Percentiles rank a stretch among this genome's conserved stretches.
phyloP scores from a whole-genome alignment of 1,139 yeast genomes.

The Candida glucosophila region DNA sequence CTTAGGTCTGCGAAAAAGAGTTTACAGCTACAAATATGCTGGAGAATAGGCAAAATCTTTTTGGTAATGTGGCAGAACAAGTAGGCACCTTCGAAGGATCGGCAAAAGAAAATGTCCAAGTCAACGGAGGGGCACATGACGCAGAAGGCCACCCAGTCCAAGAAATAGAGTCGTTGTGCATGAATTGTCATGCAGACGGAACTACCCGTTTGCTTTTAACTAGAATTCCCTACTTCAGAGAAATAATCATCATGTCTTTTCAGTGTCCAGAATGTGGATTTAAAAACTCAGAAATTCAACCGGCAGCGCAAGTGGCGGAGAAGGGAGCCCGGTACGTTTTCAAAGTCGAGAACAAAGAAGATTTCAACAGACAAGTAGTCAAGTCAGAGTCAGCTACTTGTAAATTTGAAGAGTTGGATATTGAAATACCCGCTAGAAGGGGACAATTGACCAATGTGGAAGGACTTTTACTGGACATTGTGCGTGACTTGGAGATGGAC shows the following conservation, averaged over 20 bases:
- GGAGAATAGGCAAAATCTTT: constrained; percentile 4
- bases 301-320: constrained; percentile 84
- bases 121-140: constrained; percentile 71
- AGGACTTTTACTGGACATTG: constrained; percentile 77
- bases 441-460: constrained; percentile 92
- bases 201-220: constrained; percentile 77
- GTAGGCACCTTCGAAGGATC: constrained; percentile 35
- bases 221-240: constrained; percentile 84
- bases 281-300: constrained; percentile 87
- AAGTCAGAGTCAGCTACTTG: constrained; percentile 86
- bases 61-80: constrained; percentile 44
- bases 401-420: constrained; percentile 73
- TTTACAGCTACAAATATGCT: no score
- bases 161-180: constrained; percentile 89
- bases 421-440: constrained; percentile 91
- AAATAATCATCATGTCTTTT: constrained; percentile 90
- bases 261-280: constrained; percentile 93
- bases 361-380: constrained; percentile 84
- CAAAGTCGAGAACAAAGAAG: constrained; percentile 61
- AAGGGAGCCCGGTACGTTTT: constrained; percentile 74
- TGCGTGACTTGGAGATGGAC: constrained; percentile 71
- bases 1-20: no score
- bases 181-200: constrained; percentile 90
- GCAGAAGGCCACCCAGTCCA: constrained; percentile 96
- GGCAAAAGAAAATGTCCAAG: no score